These are phyloP conservation scores for Gracilariopsis chorda DNA, from an alignment of 23 red algal genomes.

Conservation along the genomic window DNA sequence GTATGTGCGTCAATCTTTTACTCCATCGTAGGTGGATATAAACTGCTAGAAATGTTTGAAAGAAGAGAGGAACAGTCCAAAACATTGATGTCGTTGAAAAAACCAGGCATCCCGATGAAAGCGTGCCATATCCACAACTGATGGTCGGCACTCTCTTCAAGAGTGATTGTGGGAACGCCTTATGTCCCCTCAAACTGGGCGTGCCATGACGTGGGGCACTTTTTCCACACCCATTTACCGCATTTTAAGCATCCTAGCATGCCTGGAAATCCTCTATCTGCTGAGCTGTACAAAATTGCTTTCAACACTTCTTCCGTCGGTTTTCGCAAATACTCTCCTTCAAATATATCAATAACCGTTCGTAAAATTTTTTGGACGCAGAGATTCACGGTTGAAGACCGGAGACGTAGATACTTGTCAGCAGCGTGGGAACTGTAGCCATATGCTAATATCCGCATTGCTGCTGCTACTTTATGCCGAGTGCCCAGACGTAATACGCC, in stretches of 20 bases:
- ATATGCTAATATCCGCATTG: background rate
- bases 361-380: background rate
- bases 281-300: background rate
- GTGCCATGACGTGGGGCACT: background rate
- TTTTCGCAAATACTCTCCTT: background rate
- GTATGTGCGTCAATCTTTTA: background rate
- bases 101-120: background rate
- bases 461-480: constrained; percentile 3
- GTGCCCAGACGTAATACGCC: too few relatives aligned
- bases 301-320: background rate
- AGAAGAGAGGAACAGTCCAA: background rate
- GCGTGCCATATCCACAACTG: background rate
- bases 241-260: background rate
- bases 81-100: background rate
- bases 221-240: background rate
- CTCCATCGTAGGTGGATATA: background rate
- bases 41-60: background rate
- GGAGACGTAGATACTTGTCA: background rate
- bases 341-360: background rate
- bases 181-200: background rate
- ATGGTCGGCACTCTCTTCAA: background rate
- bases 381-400: background rate
- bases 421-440: background rate
- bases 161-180: background rate
- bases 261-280: background rate